Conservation (phyloP, 345 rosid species). For the Brassica incana region DNA sequence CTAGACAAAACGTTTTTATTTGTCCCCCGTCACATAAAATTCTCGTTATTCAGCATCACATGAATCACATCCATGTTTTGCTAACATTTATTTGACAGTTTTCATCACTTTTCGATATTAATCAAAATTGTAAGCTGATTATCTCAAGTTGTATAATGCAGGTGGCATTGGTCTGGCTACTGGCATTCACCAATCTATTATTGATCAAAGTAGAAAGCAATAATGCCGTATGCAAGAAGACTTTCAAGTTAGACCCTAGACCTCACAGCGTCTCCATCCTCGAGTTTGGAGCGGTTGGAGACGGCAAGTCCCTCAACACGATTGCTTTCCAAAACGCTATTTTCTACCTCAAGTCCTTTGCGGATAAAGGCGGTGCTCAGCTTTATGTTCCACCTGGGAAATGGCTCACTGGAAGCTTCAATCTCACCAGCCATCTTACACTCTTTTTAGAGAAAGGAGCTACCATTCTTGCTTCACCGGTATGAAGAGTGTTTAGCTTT, state of each 20-base stretch:
- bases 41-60: conserved; percentile 3
- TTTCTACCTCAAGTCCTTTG: conserved; percentile 90
- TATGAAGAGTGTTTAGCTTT: conserved; percentile 20
- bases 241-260: conserved; percentile 59
- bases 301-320: conserved; percentile 76
- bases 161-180: conserved; percentile 85
- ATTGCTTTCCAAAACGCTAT: conserved; percentile 90
- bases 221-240: conserved; percentile 49
- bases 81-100: not conserved
- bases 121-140: not conserved
- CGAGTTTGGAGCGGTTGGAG: conserved; percentile 96
- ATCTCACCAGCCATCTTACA: conserved; percentile 95
- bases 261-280: conserved; percentile 86
- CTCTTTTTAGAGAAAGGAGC: conserved; percentile 91
- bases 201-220: conserved; percentile 41
- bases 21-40: not conserved
- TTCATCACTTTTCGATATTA: not conserved
- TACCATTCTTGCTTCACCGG: conserved; percentile 88
- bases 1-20: conserved; percentile 4
- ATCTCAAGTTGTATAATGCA: conserved; percentile 26
- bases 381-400: conserved; percentile 85
- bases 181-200: conserved; percentile 62
- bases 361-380: conserved; percentile 98
- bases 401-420: conserved; percentile 94
- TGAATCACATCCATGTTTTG: not conserved